These are phyloP conservation scores for Lecanicillium sp. DNA, from an alignment of 2,329 filamentous ascomycete genomes.

Conservation along the genomic window DNA sequence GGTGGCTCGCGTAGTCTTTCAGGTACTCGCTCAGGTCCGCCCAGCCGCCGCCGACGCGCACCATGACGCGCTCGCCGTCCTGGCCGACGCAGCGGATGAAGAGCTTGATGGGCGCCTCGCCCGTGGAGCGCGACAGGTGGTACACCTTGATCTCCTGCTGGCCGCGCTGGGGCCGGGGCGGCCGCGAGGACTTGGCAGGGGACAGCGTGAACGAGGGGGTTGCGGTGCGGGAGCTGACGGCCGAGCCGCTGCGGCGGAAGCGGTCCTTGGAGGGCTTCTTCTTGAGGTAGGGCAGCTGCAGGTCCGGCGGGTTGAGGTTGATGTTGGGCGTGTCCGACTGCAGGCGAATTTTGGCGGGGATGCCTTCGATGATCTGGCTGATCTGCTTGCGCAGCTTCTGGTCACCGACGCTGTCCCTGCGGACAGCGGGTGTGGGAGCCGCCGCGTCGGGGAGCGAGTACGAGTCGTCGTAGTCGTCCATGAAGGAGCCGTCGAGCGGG, in stretches of 20 bases:
- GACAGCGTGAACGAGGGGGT: slow-evolving; percentile 66
- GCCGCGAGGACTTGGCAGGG: slow-evolving; percentile 50
- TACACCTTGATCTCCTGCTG: slow-evolving; percentile 83
- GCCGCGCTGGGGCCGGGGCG: slow-evolving; percentile 41
- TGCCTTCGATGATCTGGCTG: slow-evolving; percentile 67
- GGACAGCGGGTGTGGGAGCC: slow-evolving; percentile 19
- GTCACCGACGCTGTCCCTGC: slow-evolving; percentile 40
- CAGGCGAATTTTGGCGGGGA: slow-evolving; percentile 74
- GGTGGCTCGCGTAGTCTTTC: slow-evolving; percentile 86
- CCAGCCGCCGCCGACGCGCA: slow-evolving; percentile 97
- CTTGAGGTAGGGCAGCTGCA: slow-evolving; percentile 44
- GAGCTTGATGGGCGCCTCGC: slow-evolving; percentile 85
- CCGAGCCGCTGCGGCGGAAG: slow-evolving; percentile 43
- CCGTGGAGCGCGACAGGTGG: slow-evolving; percentile 77
- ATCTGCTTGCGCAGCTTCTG: slow-evolving; percentile 76
- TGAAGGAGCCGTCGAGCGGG: slow-evolving; percentile 37
- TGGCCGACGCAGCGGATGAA: slow-evolving; percentile 92
- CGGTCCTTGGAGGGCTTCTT: slow-evolving; percentile 38
- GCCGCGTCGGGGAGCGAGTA: slow-evolving; percentile 27
- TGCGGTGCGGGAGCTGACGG: slow-evolving; percentile 47
- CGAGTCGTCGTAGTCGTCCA: slow-evolving; percentile 42
- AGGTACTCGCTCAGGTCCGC: slow-evolving; percentile 93
- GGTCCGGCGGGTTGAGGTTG: slow-evolving; percentile 53
- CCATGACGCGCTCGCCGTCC: slow-evolving; percentile 89
- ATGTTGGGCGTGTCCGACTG: slow-evolving; percentile 46